Evolutionary conservation across 805 yeast genomes (phyloP), one percentile per base, ranked within the genome.

Genomic region (Yarrowia sp.): DNA sequence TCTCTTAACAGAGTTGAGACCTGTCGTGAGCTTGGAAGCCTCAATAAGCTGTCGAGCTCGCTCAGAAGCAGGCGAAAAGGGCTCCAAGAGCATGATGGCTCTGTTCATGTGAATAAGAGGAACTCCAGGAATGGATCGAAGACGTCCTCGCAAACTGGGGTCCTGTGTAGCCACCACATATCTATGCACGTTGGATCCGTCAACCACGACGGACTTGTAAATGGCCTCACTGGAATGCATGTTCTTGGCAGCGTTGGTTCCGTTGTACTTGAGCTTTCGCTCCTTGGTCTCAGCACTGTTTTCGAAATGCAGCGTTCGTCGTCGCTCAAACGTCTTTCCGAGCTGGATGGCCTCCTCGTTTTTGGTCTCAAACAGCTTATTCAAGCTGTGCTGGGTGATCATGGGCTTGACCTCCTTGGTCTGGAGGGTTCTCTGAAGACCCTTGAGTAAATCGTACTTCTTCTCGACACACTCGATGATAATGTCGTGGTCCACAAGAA

Each of bases 321-420:
- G 85, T 77, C 98, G 86, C 76, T 95, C 99, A 69, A 88, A 88
- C 1, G 79, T 73, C 74, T 92, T 95, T 8, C 96, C 98, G 39
- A 87, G 71, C 35, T 83, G 88, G 53, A 95, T 89, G 1, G 96
- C 96, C 4, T 77, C 80, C 71, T 90, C 92, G 71, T 90, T 84
- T 31, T 84, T 83, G 5, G 88, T 80, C 50, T 81, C 81, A 75
- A 95, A 95, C 35, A 95, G 78, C 17, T 89, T 88, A 73, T 91
- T 91, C 82, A 95, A 90, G 71, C 96, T 89, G 74, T 99, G 95
- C 75, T 95, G 98, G 1, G 99, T 91, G 64, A 95, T 89, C 96
- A 95, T 75, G 64, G 47, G n/a, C 72, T 93, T 95, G 35, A 86
- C 84, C 70, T 89, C 92, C 18, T 38, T 47, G 38, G 47, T 61